Conservation (phyloP, 129 eudicot species). For the Flaveria trinervia region DNA sequence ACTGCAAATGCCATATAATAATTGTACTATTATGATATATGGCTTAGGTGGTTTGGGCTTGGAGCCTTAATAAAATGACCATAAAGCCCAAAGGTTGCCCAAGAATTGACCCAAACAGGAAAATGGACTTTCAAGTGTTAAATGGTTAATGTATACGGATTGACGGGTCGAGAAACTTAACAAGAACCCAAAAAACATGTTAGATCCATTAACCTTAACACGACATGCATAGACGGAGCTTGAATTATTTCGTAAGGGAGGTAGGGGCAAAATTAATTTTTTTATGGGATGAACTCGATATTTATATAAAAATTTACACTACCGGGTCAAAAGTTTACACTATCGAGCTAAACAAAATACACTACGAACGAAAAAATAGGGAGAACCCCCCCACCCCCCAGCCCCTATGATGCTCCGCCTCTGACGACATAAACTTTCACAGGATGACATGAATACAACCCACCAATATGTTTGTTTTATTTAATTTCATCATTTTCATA, state of each 20-base stretch:
- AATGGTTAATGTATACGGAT: not conserved
- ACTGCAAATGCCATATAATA: constrained; percentile 35
- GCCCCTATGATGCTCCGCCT: too few species aligned
- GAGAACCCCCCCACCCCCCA: too few species aligned
- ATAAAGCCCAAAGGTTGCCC: not conserved
- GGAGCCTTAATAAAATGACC: not conserved
- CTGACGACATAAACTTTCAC: not conserved
- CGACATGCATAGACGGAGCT: not conserved
- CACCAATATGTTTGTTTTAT: not conserved
- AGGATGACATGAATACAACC: not conserved
- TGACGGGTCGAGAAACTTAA: not conserved
- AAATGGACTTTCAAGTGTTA: not conserved
- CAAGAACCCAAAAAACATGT: not conserved
- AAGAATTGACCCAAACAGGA: not conserved
- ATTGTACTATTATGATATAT: not conserved
- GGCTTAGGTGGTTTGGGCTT: not conserved
- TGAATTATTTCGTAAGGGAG: too few species aligned
- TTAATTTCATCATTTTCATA: not conserved
- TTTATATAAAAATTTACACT: too few species aligned
- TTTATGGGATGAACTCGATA: too few species aligned
- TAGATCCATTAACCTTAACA: not conserved
- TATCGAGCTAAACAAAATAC: too few species aligned
- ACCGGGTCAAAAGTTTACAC: too few species aligned
- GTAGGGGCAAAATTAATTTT: too few species aligned
- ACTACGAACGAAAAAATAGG: too few species aligned